Evolutionary conservation across 768 basidiomycete species (phyloP).

Genomic region (Saitozyma podzolica): DNA sequence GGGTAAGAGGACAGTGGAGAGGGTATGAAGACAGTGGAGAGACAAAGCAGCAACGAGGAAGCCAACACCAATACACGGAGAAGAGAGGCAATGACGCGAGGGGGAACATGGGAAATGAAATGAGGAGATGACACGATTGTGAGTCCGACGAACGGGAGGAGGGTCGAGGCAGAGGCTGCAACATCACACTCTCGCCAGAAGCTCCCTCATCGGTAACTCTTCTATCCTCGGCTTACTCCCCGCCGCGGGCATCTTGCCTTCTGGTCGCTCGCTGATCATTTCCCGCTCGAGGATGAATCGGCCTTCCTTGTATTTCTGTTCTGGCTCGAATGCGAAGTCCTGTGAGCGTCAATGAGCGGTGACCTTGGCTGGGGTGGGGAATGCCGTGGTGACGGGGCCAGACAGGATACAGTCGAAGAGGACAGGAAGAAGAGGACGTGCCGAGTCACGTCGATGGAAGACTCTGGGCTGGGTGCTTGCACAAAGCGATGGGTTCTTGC

Average conservation of each 20-base stretch:
- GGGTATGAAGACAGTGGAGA: slow-evolving; percentile 1
- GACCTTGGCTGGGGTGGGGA: not conserved
- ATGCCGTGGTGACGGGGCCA: no score
- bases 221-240: slow-evolving; percentile 30
- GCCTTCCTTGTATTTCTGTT: slow-evolving; percentile 98
- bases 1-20: not conserved
- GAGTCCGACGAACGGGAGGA: not conserved
- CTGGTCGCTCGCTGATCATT: slow-evolving; percentile 39
- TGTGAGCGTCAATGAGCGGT: slow-evolving; percentile 49
- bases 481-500: no score
- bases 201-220: slow-evolving; percentile 12
- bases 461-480: no score
- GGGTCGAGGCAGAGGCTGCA: not conserved
- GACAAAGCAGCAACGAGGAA: not conserved
- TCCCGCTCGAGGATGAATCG: slow-evolving; percentile 91
- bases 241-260: slow-evolving; percentile 16
- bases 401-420: no score
- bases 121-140: not conserved
- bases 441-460: no score
- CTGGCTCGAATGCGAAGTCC: slow-evolving; percentile 86
- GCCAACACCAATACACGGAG: not conserved
- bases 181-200: not conserved
- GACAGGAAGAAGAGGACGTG: no score
- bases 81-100: not conserved
- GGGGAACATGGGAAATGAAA: not conserved